Evolutionary conservation across 179 eudicot species (phyloP).

Genomic region (Amaranthus tricolor): DNA sequence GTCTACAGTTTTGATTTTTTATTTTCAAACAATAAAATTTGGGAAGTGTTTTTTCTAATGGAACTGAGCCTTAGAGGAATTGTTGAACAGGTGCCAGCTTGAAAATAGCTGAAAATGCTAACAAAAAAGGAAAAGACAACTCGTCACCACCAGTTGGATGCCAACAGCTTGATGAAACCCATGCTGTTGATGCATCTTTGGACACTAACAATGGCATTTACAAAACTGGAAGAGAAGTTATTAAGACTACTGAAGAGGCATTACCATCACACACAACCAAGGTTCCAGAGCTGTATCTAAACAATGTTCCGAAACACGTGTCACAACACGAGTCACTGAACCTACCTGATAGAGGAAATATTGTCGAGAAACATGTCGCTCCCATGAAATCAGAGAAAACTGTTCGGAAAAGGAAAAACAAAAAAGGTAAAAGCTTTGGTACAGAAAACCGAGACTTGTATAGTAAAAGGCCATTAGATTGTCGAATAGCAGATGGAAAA

Average conservation of each 20-base stretch:
- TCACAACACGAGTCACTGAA: constrained; percentile 19
- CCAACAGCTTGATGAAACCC: neutral
- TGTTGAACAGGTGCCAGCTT: neutral
- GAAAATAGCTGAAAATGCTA: neutral
- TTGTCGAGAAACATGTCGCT: constrained; percentile 2
- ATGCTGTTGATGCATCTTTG: neutral
- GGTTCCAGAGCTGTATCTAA: neutral
- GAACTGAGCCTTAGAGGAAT: neutral
- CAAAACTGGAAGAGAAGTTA: neutral
- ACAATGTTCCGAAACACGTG: constrained; percentile 16
- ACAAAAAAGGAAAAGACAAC: neutral
- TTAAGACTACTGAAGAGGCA: constrained; percentile 14
- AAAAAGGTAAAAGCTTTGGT: constrained; percentile 14
- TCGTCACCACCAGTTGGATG: neutral
- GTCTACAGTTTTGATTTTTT: neutral
- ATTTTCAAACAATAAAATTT: neutral
- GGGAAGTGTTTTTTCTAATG: neutral
- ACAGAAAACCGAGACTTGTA: constrained; percentile 14
- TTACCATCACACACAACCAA: constrained; percentile 4
- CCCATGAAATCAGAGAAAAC: constrained; percentile 9
- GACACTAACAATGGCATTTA: neutral
- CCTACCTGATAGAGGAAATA: constrained; percentile 6
- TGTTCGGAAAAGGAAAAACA: constrained; percentile 18
- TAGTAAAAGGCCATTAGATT: neutral
- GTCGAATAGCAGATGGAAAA: constrained; percentile 3